phyloP scores from a whole-genome alignment of 176 grass and related monocot genomes.

The Hyparrhenia diplandra region DNA sequence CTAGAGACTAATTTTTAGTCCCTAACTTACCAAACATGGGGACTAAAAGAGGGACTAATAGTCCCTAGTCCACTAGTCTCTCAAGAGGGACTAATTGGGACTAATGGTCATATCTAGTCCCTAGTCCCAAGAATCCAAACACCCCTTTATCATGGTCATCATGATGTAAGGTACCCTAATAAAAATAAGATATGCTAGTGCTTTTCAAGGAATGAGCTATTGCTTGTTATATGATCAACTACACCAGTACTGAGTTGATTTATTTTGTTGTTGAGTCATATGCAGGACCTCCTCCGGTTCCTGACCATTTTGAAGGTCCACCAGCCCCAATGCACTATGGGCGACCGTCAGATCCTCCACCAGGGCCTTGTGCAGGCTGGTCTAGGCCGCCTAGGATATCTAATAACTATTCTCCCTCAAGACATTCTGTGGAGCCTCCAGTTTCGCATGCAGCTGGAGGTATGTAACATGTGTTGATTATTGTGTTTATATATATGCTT shows the following conservation, averaged over 20 bases:
- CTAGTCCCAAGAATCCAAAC: no score
- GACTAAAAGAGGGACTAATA: no score
- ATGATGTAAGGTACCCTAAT: background rate
- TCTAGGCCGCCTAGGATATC: slow-evolving; percentile 45
- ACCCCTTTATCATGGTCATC: slow-evolving; percentile 9
- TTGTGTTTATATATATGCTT: slow-evolving; percentile 14
- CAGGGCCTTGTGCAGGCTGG: slow-evolving; percentile 63
- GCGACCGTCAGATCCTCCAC: slow-evolving; percentile 47
- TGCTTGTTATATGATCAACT: background rate
- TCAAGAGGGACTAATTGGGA: no score
- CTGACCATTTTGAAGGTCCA: slow-evolving; percentile 51
- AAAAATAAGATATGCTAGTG: background rate
- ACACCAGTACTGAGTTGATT: background rate
- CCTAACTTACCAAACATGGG: no score
- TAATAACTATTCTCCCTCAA: slow-evolving; percentile 42
- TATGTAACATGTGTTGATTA: slow-evolving; percentile 20
- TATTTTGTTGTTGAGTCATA: slow-evolving; percentile 25
- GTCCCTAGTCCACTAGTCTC: no score
- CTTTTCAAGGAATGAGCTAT: background rate
- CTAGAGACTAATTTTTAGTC: no score
- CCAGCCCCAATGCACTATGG: slow-evolving; percentile 54
- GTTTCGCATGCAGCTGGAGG: slow-evolving; percentile 56
- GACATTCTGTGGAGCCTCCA: slow-evolving; percentile 56
- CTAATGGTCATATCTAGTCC: no score
- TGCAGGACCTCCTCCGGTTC: slow-evolving; percentile 29